Conservation (phyloP, 2,329 filamentous ascomycete genomes). For the Aureobasidium sp. region DNA sequence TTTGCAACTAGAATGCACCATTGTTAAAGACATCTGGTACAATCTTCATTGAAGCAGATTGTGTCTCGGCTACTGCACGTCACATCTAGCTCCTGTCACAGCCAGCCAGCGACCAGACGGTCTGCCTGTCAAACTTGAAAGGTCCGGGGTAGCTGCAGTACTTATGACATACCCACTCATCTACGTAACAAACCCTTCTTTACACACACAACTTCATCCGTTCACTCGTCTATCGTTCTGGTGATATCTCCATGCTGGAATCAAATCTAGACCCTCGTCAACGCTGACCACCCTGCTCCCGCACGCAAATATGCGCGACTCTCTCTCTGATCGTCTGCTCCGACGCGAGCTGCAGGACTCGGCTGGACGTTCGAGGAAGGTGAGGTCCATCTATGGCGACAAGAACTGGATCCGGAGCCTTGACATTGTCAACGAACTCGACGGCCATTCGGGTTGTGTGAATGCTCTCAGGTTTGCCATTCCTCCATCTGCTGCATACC, state of each 20-base stretch:
- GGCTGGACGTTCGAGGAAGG: conserved; percentile 26
- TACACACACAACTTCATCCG: neutral
- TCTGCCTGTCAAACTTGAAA: neutral
- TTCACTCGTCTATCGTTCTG: neutral
- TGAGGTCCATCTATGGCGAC: conserved; percentile 50
- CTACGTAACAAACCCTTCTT: neutral
- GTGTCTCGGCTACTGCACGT: neutral
- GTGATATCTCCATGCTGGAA: neutral
- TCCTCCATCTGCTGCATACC: too few species aligned
- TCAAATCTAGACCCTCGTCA: neutral
- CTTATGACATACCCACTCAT: neutral
- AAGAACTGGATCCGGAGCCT: conserved; percentile 51
- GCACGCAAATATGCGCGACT: conserved; percentile 34
- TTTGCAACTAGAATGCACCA: neutral
- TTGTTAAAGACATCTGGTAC: neutral
- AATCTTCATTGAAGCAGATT: neutral
- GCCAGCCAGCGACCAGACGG: neutral
- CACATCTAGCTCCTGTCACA: neutral
- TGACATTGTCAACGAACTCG: conserved; percentile 61
- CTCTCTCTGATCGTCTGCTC: conserved; percentile 44
- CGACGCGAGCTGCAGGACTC: conserved; percentile 39
- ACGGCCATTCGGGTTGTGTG: conserved; percentile 58
- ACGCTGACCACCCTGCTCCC: neutral
- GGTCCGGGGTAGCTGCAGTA: conserved; percentile 2
- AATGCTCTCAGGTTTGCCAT: conserved; percentile 48